Conservation (phyloP, 2,329 filamentous ascomycete species). For the Exophiala spinifera region DNA sequence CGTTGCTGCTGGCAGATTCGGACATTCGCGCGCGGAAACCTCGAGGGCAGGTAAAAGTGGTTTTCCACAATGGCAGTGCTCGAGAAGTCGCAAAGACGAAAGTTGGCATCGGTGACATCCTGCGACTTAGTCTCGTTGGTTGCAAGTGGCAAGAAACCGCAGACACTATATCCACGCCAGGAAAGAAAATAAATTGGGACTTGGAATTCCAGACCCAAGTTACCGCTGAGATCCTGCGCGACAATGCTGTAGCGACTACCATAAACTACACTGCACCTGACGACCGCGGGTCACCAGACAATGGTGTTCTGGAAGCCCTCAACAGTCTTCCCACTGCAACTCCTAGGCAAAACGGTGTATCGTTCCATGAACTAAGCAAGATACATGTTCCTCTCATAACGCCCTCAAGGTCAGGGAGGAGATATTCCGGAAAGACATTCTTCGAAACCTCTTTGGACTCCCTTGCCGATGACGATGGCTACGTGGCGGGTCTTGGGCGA, state of each 20-base stretch:
- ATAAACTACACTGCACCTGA: slow-evolving; percentile 15
- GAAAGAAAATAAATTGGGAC: slow-evolving; percentile 57
- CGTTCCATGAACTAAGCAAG: slow-evolving; percentile 6
- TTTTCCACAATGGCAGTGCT: slow-evolving; percentile 69
- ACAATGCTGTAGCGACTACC: neutral
- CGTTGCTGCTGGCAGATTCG: slow-evolving; percentile 77
- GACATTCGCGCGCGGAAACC: slow-evolving; percentile 75
- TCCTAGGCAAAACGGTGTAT: slow-evolving; percentile 1
- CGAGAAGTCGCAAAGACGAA: slow-evolving; percentile 63
- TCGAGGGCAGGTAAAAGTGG: slow-evolving; percentile 76
- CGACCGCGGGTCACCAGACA: neutral
- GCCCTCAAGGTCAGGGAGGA: slow-evolving; percentile 15
- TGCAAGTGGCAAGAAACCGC: slow-evolving; percentile 61
- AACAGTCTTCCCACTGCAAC: neutral
- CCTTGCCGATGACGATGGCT: slow-evolving; percentile 66
- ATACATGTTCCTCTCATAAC: slow-evolving; percentile 19
- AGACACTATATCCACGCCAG: slow-evolving; percentile 51
- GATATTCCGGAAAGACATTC: slow-evolving; percentile 12
- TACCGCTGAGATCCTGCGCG: slow-evolving; percentile 8
- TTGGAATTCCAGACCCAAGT: slow-evolving; percentile 42
- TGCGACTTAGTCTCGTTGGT: slow-evolving; percentile 67
- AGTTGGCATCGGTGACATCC: slow-evolving; percentile 74
- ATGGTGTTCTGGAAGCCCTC: neutral
- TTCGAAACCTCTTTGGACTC: slow-evolving; percentile 22
- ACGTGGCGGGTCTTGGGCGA: slow-evolving; percentile 57